A percentile compares a stretch with the other conserved stretches of the same genome.
Conservation (phyloP, 208 protist genomes). For the Tritrichomonas foetus region DNA sequence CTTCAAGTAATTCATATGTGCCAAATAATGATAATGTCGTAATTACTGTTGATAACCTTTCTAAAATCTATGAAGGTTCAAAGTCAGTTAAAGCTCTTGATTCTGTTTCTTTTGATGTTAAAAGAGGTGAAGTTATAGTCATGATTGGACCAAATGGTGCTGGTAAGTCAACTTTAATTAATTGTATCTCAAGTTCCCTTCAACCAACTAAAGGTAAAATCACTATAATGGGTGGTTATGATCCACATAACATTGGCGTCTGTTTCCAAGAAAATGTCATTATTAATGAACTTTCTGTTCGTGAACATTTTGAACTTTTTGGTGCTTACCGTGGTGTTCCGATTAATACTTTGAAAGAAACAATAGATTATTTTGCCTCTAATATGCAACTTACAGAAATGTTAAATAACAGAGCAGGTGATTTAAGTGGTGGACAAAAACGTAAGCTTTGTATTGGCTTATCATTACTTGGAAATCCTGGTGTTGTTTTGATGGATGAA, state of each 20-base stretch:
- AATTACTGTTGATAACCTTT: too few species aligned
- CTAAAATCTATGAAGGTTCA: background rate
- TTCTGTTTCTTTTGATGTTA: background rate
- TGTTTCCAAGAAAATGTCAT: background rate
- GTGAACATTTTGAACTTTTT: conserved; percentile 10
- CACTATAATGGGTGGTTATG: background rate
- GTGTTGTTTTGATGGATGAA: conserved; percentile 5
- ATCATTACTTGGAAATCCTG: background rate
- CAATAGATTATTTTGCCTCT: background rate
- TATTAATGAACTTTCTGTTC: background rate
- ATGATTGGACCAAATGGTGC: background rate
- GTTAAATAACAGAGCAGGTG: background rate
- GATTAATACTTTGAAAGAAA: background rate
- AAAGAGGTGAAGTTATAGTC: background rate
- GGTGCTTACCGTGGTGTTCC: background rate
- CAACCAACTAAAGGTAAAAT: background rate
- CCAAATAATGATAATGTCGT: too few species aligned
- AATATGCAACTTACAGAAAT: background rate
- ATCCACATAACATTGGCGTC: background rate
- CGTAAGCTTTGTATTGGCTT: conserved; percentile 18
- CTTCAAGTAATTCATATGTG: too few species aligned
- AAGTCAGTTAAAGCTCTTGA: background rate
- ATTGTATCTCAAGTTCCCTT: background rate
- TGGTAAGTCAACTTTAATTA: background rate
- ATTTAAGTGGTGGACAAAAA: conserved; percentile 34